A percentile compares a stretch with the other conserved stretches of the same genome.
Conservation (phyloP, 1,284 basidiomycete genomes). For the Microbotryum violaceum region DNA sequence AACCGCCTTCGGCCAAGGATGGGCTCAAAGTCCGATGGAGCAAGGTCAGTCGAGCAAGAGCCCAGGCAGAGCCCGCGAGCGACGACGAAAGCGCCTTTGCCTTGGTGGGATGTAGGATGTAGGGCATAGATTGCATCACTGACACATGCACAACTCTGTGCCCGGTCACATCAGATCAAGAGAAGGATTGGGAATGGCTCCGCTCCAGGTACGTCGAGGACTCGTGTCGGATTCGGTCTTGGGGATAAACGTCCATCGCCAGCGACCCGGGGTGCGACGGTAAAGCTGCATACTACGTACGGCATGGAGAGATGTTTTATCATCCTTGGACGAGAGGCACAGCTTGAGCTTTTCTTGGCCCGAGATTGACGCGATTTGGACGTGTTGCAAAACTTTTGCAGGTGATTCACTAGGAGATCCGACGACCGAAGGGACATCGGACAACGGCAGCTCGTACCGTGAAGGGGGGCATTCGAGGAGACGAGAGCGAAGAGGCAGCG, state of each 20-base stretch:
- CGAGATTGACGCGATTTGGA: neutral
- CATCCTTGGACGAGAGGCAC: neutral
- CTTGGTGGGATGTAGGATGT: neutral
- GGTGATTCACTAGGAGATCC: slow-evolving; percentile 28
- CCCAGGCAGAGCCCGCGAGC: neutral
- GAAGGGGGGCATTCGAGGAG: neutral
- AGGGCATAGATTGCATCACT: neutral
- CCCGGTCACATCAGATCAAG: slow-evolving; percentile 7
- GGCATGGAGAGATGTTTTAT: too few relatives aligned
- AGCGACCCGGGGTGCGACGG: too few relatives aligned
- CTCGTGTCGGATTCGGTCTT: too few relatives aligned
- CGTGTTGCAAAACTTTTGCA: neutral
- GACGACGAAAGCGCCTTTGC: neutral
- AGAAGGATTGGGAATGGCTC: slow-evolving; percentile 25
- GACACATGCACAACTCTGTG: neutral
- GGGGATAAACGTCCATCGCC: too few relatives aligned
- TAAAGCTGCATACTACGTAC: too few relatives aligned
- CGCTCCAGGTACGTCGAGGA: slow-evolving; percentile 6
- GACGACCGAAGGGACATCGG: slow-evolving; percentile 16
- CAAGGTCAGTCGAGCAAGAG: slow-evolving; percentile 4
- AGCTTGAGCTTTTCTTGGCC: neutral
- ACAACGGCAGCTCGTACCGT: slow-evolving; percentile 13
- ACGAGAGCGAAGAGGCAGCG: neutral
- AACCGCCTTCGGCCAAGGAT: slow-evolving; percentile 12
- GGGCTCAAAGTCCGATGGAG: slow-evolving; percentile 18